Evolutionary conservation across 345 rosid genomes (phyloP), one percentile per base, ranked within the genome.

Genomic region (Luvunga scandens): DNA sequence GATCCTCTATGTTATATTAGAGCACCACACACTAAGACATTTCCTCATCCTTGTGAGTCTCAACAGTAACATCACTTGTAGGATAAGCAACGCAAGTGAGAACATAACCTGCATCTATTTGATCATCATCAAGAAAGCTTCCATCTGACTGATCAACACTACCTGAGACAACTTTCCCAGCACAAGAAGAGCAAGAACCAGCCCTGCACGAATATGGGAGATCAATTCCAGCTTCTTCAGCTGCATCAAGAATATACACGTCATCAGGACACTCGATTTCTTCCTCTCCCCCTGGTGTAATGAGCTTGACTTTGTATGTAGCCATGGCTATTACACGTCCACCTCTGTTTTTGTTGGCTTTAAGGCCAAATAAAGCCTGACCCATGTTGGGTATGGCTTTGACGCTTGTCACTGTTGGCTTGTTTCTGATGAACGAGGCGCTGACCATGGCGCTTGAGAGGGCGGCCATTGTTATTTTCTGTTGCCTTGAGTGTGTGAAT

Each of bases 171-270:
- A 95, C 64, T 70, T 85, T 92, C 9, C 97, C 98, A 0, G 95
- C 95, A 69, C 99, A 95, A 7, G 93, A 87, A 2, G 98, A 92
- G 87, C 99, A 95, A 30, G 99, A 82, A 16, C 99, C 99, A 2
- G 98, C 98, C 78, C 99, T 85, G 90, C 99, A 95, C 0, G 98
- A 95, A 95, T 91, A 95, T 3, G 99, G 99, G 66, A 93, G 79
- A 78, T 93, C 99, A 9, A 93, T 38, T 2, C 97, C 99, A 1
- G 10, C 6, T 53, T 91, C 98, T 81, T 96, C 99, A 0, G 95
- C 95, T 0, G 84, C 76, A 86, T 96, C 99, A 1, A 96, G 88
- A 71, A 93, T 85, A 84, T 91, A 93, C 0, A n/a, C 64, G 69
- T 90, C 94, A 10, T 85, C 91, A 3, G 89, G 93, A 84, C 90